Base-by-base conservation (phyloP, 2,329 filamentous ascomycete genomes). In the Didymella sp. region DNA sequence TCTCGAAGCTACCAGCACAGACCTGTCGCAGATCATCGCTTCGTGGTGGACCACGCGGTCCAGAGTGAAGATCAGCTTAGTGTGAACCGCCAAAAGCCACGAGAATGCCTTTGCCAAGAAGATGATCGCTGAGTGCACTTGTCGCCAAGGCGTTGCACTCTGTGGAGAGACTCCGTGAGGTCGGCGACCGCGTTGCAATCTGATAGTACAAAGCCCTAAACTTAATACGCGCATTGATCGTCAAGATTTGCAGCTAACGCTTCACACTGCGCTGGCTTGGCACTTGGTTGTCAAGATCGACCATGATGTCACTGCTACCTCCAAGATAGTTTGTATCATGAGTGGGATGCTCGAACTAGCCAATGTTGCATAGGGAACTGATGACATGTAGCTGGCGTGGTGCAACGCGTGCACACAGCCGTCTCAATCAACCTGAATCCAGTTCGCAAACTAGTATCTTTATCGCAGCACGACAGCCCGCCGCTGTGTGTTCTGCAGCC, bases 171-270 rank as follows among this genome's bases (percentile, higher is more conserved):
- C 25, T 40, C 45, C 17, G 22, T 33, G 31, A 31, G 41, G 31
- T 52, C 9, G 22, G 17, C n/a, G 17, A 2, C 24, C 35, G n/a
- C 30, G 24, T 12, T 35, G 44, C 28, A 8, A 28, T 19, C 15
- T 22, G 21, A 27, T 25, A 22, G 12, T 19, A 31, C 13, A 5
- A 35, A 21, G 47, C 27, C 24, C 47, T 50, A 2, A 43, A 38
- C 27, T 43, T 19, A 17, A 42, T 33, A 11, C 6, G 28, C n/a
- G 15, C 31, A 21, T 42, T 28, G 21, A 35, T 51, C 48, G n/a
- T 35, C 38, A 43, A 51, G 21, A 27, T 43, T 43, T 43, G 48
- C 40, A 15, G 40, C 48, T 38, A 44, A 42, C 28, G 28, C 40
- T 37, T 37, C 40, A 40, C 48, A 11, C 28, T 9, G 28, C 47